These are phyloP conservation scores for Eutrema heterophyllum DNA, from an alignment of 345 rosid genomes.

Conservation along the genomic window DNA sequence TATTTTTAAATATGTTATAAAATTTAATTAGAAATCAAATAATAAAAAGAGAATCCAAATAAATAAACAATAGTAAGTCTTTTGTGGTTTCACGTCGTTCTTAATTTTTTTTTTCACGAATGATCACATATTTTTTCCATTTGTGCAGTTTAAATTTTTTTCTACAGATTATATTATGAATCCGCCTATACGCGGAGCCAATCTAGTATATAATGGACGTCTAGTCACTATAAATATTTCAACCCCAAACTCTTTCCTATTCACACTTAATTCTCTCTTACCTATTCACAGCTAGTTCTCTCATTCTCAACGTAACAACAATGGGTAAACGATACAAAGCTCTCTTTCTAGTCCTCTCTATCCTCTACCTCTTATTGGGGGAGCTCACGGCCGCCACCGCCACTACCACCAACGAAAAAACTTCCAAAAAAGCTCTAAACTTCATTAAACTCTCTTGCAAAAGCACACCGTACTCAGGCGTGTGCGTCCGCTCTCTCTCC, in stretches of 20 bases:
- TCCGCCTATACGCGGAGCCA: too few species aligned
- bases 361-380: not conserved
- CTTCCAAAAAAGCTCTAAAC: not conserved
- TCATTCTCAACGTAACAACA: not conserved
- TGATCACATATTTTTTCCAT: too few species aligned
- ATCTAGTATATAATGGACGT: too few species aligned
- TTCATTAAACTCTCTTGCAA: not conserved
- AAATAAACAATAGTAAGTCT: too few species aligned
- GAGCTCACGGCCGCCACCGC: not conserved
- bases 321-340: not conserved
- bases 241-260: not conserved
- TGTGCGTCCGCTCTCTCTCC: constrained; percentile 56
- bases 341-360: not conserved
- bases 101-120: too few species aligned
- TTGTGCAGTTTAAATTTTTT: too few species aligned
- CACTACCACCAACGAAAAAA: not conserved
- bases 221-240: not conserved
- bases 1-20: too few species aligned
- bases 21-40: too few species aligned
- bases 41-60: too few species aligned
- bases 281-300: not conserved
- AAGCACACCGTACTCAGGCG: not conserved
- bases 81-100: too few species aligned
- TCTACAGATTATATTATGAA: too few species aligned
- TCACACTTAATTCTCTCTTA: not conserved